Base-by-base conservation (phyloP, 495 filamentous ascomycete genomes). In the Glonium stellatum region DNA sequence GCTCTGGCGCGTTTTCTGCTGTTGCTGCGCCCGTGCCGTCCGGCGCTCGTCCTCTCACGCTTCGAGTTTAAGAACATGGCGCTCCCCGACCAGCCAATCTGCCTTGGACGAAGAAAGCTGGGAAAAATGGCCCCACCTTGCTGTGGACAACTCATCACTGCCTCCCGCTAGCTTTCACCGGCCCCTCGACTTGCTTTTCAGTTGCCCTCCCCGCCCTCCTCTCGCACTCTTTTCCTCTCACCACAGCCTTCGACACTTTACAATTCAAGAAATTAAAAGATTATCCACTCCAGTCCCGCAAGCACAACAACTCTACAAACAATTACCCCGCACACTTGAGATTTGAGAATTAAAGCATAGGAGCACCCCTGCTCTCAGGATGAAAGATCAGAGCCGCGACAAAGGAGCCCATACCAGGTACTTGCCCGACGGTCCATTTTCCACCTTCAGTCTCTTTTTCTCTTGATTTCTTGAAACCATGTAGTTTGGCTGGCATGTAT, bases 301-400 rank as follows among this genome's bases (percentile, higher is more conserved):
- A 44, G 2, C 12, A 44, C 39, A 44, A 15, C 39, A 18, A 13
- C 39, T 13, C 2, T 11, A 44, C 13, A 44, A 18, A 11, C 39
- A 44, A 44, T 44, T 44, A n/a, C 4, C 18, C 12, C 37, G 25
- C 23, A 42, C 6, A 55, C 18, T 55, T 55, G 25, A 42, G 37
- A 15, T 51, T 50, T 51, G 48, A 51, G 48, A 15, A 18, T n/a
- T 55, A 21, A n/a, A 42, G 53, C 51, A 55, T n/a, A 59, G 48
- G 52, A 59, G 62, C 59, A 52, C 55, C 58, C 59, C 64, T 60
- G 65, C 48, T 67, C 65, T 67, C 65, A 68, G 62, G 62, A 68
- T 68, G 65, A 58, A 58, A 64, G 60, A 62, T 68, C 65, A 59
- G 58, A 68, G 59, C 59, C 65, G 61, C 60, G 51, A 60, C 58